Base-by-base conservation (phyloP, 129 eudicot species). In the Tagetes erecta region DNA sequence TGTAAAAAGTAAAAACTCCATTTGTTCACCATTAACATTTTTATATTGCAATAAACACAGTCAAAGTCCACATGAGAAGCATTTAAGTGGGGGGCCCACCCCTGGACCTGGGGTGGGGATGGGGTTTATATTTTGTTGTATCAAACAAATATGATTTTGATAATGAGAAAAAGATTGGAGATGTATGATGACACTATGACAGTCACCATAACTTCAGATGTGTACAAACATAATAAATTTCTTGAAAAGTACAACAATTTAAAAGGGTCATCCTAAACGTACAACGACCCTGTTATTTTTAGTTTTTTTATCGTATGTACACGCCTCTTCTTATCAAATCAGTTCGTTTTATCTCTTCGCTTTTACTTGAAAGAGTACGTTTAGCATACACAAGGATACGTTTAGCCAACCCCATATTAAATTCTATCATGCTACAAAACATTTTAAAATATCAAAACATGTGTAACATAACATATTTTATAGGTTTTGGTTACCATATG, bases 401-500 rank as follows among this genome's bases (percentile, higher is more conserved):
- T 20, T 20, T 20, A 20, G 27, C 27, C 27, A 20, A 20, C 27
- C 44, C 44, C 1, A 6, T 12, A 12, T 57, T 27, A 5, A 55
- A 5, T 55, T 57, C 64, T 36, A 35, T 62, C 5, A 35, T 35
- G 67, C 67, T 36, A 62, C 40, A 62, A 62, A 62, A 62, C 67
- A 60, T 35, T 35, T 60, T 12, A 60, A 11, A 60, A 60, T 38
- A 60, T 35, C 65, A 34, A 58, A 31, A 58, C 8, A 35, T 35
- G 44, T 60, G 44, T 36, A 60, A 60, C 44, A 34, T 60, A 41
- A 35, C 27, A 35, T 1, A 9, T 33, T 50, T 57, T 45, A 46
- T 13, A 72, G 27, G n/a, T 50, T 47, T 68, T 51, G 50, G 83
- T 73, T 78, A 95, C 99, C 87, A 69, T 35, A 76, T 87, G 92